Conservation (phyloP, 140 eudicot species). For the Stevia rebaudiana region DNA sequence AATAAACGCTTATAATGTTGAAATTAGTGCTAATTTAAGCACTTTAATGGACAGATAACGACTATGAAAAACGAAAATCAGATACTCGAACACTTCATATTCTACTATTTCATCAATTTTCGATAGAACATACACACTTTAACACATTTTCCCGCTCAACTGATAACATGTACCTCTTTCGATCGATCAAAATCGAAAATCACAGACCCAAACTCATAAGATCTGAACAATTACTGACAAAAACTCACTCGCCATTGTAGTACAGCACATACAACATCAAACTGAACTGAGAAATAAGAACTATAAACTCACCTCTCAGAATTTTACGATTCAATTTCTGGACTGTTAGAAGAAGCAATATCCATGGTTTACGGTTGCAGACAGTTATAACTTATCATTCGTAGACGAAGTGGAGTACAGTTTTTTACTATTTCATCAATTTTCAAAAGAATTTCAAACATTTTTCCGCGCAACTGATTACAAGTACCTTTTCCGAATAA, state of each 20-base stretch:
- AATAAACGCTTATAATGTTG: background rate
- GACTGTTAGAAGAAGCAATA: background rate
- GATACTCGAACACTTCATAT: background rate
- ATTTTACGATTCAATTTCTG: no score
- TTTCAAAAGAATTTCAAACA: background rate
- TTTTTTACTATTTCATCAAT: background rate
- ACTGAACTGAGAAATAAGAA: no score
- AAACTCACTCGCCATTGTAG: no score
- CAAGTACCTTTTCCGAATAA: background rate
- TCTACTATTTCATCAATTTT: background rate
- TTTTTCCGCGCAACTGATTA: background rate
- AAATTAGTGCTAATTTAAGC: background rate
- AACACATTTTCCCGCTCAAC: background rate
- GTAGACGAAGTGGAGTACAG: constrained; percentile 4
- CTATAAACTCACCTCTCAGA: no score
- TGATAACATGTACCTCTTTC: no score
- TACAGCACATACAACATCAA: no score
- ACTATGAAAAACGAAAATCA: background rate
- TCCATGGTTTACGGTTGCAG: constrained; percentile 4
- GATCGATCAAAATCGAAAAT: no score
- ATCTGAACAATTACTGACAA: no score
- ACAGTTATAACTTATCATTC: background rate
- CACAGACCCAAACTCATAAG: no score
- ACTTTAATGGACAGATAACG: background rate
- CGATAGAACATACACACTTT: background rate